Evolutionary conservation across 2,329 filamentous ascomycete genomes (phyloP).

Genomic region (Anthostomella pinea): DNA sequence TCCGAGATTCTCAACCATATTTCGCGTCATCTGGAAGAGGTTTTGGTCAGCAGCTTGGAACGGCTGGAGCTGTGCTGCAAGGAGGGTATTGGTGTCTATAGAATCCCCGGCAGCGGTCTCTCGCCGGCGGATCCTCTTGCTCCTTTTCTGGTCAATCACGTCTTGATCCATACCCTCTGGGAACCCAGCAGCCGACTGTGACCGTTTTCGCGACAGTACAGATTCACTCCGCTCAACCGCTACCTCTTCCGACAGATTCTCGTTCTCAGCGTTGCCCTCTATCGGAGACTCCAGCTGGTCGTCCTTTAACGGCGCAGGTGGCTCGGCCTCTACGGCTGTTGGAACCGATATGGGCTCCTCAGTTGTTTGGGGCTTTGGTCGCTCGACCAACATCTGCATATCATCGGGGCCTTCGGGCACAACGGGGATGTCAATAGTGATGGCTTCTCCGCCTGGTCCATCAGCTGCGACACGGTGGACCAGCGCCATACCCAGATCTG

Average conservation of each 20-base stretch:
- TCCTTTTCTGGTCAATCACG: constrained; percentile 56
- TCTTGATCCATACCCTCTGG: constrained; percentile 57
- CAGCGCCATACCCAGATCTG: constrained; percentile 41
- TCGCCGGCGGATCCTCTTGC: constrained; percentile 62
- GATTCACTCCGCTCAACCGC: constrained; percentile 37
- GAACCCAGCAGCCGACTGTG: constrained; percentile 60
- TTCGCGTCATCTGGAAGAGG: constrained; percentile 54
- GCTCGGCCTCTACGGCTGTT: constrained; percentile 6
- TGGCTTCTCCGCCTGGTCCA: constrained; percentile 34
- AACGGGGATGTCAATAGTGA: constrained; percentile 37
- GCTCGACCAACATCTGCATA: constrained; percentile 22
- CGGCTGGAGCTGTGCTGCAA: constrained; percentile 54
- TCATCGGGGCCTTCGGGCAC: constrained; percentile 31
- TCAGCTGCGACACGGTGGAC: constrained; percentile 34
- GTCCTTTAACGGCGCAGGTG: constrained; percentile 25
- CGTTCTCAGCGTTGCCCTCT: constrained; percentile 29
- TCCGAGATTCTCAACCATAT: constrained; percentile 53
- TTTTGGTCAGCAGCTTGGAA: constrained; percentile 56
- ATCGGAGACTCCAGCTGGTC: constrained; percentile 39
- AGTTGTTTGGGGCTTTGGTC: constrained; percentile 15
- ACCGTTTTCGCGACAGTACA: constrained; percentile 53
- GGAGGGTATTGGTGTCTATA: constrained; percentile 49
- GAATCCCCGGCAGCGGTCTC: constrained; percentile 54
- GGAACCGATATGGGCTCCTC: constrained; percentile 10
- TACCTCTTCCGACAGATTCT: constrained; percentile 32